Evolutionary conservation across 228 moss, liverwort and hornwort species (phyloP).

Genomic region (Sphagnum fallax): DNA sequence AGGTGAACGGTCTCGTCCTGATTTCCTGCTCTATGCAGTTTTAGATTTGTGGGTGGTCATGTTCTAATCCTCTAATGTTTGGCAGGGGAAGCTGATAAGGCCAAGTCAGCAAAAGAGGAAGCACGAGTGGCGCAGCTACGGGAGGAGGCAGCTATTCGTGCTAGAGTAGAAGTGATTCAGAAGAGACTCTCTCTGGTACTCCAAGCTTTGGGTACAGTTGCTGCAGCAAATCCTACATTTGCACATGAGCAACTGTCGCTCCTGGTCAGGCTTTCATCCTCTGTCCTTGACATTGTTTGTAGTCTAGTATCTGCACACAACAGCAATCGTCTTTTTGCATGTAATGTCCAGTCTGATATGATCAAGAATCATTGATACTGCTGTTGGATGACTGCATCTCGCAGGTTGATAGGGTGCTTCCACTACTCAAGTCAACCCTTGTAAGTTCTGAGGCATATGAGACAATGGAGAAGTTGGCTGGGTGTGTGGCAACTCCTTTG

Average conservation of each 20-base stretch:
- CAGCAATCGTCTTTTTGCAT: too few species aligned
- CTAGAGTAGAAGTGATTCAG: slow-evolving; percentile 56
- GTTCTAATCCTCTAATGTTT: background rate
- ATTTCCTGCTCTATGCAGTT: too few species aligned
- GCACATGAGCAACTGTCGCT: slow-evolving; percentile 85
- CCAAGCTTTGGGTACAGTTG: slow-evolving; percentile 67
- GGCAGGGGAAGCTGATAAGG: slow-evolving; percentile 72
- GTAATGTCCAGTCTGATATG: too few species aligned
- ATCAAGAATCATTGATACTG: too few species aligned
- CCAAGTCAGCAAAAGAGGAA: slow-evolving; percentile 79
- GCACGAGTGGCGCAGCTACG: slow-evolving; percentile 72
- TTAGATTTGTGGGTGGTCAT: background rate
- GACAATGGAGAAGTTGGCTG: slow-evolving; percentile 67
- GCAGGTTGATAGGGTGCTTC: slow-evolving; percentile 86
- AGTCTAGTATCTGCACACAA: too few species aligned
- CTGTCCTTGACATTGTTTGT: background rate
- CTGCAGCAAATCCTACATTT: slow-evolving; percentile 73
- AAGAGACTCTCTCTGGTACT: slow-evolving; percentile 59
- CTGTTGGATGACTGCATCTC: too few species aligned
- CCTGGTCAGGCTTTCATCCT: slow-evolving; percentile 36
- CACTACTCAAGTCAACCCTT: slow-evolving; percentile 72
- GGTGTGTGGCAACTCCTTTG: slow-evolving; percentile 73
- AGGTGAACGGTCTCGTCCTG: too few species aligned
- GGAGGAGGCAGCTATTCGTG: slow-evolving; percentile 69
- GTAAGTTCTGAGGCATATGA: slow-evolving; percentile 70